Percentiles rank a stretch among this genome's conserved stretches.
phyloP scores from a whole-genome alignment of 1,284 basidiomycete genomes.

The Quambalaria eucalypti region DNA sequence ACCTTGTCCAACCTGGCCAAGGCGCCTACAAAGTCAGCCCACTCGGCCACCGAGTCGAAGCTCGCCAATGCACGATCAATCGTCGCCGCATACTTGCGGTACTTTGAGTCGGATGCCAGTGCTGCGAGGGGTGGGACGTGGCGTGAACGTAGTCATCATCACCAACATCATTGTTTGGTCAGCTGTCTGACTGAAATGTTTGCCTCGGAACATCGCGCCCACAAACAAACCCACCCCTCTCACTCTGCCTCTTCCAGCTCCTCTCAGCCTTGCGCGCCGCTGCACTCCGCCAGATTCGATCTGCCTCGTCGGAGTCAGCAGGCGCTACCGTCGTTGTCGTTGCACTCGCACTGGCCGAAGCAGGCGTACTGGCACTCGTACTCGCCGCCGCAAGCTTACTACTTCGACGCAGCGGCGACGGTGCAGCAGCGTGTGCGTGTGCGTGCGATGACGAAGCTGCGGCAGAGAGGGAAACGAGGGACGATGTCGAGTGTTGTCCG shows the following conservation, averaged over 20 bases:
- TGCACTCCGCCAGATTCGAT: constrained; percentile 29
- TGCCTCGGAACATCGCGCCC: neutral
- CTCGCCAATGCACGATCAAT: constrained; percentile 85
- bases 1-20: constrained; percentile 89
- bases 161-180: neutral
- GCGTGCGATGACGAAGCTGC: too few species aligned
- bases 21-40: constrained; percentile 99
- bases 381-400: too few species aligned
- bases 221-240: constrained; percentile 15
- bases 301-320: neutral
- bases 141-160: neutral
- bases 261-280: constrained; percentile 39
- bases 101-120: constrained; percentile 66
- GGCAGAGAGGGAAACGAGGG: too few species aligned
- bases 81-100: constrained; percentile 82
- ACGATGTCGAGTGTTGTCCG: too few species aligned
- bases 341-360: neutral
- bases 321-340: too few species aligned
- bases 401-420: too few species aligned
- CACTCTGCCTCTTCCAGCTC: constrained; percentile 39
- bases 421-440: too few species aligned
- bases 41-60: constrained; percentile 94
- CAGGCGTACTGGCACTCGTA: too few species aligned
- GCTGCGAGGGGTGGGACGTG: constrained; percentile 9
- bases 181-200: neutral